Percentiles rank a stretch among this genome's conserved stretches.
Conservation (phyloP, 2,329 filamentous ascomycete genomes). For the Paracoccidioides lutzii region DNA sequence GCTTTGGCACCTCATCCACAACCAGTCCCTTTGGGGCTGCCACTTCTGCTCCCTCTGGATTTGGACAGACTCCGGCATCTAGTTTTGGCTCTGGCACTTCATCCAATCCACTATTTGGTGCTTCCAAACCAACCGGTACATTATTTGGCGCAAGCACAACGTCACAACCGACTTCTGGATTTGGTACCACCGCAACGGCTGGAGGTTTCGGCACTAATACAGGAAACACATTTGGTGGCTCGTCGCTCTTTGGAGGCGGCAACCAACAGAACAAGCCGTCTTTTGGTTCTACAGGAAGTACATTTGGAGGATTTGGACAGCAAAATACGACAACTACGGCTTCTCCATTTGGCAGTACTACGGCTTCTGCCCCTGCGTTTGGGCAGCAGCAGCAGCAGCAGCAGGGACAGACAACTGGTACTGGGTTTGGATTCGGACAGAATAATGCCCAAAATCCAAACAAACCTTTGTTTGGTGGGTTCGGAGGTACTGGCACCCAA, state of each 20-base stretch:
- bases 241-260: slow-evolving; percentile 23
- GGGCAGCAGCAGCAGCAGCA: slow-evolving; percentile 19
- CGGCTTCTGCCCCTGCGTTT: slow-evolving; percentile 32
- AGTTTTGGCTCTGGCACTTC: slow-evolving; percentile 24
- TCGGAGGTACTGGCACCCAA: slow-evolving; percentile 28
- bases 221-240: slow-evolving; percentile 15
- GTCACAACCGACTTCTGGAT: slow-evolving; percentile 24
- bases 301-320: slow-evolving; percentile 28
- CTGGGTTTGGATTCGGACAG: slow-evolving; percentile 32
- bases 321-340: slow-evolving; percentile 24
- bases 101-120: slow-evolving; percentile 32
- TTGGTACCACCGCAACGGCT: slow-evolving; percentile 23
- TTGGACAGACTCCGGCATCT: slow-evolving; percentile 32
- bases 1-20: slow-evolving; percentile 32
- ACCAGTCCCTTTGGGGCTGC: slow-evolving; percentile 29
- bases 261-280: slow-evolving; percentile 25
- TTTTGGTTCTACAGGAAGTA: slow-evolving; percentile 26
- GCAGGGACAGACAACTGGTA: slow-evolving; percentile 21
- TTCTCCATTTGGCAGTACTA: slow-evolving; percentile 29
- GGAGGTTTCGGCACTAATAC: slow-evolving; percentile 23
- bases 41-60: slow-evolving; percentile 28
- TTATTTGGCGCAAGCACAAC: slow-evolving; percentile 25
- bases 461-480: slow-evolving; percentile 23
- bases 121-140: slow-evolving; percentile 29
- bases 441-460: slow-evolving; percentile 29